phyloP scores from a whole-genome alignment of 1,284 basidiomycete species.

The Cutaneotrichosporon sp. region DNA sequence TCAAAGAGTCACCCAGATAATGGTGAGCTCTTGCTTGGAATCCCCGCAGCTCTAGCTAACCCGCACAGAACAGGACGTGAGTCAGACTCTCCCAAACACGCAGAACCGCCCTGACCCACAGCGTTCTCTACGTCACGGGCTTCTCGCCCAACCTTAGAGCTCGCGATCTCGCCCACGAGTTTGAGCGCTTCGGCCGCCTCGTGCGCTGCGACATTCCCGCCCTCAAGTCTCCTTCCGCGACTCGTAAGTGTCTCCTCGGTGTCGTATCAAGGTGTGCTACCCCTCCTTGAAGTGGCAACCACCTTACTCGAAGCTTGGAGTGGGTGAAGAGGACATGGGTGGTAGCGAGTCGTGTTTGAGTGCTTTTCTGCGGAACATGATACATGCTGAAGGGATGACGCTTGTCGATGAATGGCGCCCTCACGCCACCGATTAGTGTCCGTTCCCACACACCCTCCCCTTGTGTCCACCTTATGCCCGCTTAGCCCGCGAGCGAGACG shows the following conservation, averaged over 20 bases:
- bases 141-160: conserved; percentile 76
- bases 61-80: conserved; percentile 22
- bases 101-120: conserved; percentile 16
- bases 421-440: neutral
- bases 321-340: neutral
- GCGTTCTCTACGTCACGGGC: conserved; percentile 82
- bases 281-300: neutral
- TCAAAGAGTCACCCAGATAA: conserved; percentile 2
- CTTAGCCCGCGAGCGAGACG: conserved; percentile 15
- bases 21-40: conserved; percentile 2
- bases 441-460: neutral
- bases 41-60: neutral
- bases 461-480: conserved; percentile 21
- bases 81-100: neutral
- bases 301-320: neutral
- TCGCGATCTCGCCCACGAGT: conserved; percentile 78
- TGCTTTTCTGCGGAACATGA: conserved; percentile 1
- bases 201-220: conserved; percentile 82
- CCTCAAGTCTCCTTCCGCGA: conserved; percentile 51
- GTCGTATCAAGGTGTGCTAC: neutral
- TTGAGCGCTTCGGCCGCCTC: conserved; percentile 67
- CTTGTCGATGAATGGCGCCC: neutral
- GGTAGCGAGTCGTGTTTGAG: neutral
- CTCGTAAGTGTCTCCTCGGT: conserved; percentile 46
- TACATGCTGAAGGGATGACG: neutral